A percentile compares a stretch with the other conserved stretches of the same genome.
phyloP scores from a whole-genome alignment of 2,329 filamentous ascomycete genomes.

The Pseudodiploospora longispora region DNA sequence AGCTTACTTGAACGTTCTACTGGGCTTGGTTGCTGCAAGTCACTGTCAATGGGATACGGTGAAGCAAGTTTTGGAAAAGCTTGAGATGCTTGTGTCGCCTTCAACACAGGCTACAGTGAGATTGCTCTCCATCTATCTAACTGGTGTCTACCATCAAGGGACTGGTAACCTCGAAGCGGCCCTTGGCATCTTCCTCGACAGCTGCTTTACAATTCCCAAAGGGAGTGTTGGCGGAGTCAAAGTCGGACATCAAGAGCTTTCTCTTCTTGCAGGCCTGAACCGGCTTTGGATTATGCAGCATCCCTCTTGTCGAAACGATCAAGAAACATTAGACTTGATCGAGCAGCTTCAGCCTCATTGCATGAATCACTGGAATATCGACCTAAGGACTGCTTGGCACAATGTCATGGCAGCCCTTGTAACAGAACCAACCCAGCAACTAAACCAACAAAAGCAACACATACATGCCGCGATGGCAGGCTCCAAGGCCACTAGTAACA shows the following conservation, averaged over 20 bases:
- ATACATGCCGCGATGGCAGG: conserved; percentile 65
- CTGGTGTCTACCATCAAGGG: conserved; percentile 68
- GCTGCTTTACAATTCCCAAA: conserved; percentile 42
- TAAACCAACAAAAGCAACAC: conserved; percentile 70
- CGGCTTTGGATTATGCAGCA: conserved; percentile 65
- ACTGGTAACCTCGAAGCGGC: conserved; percentile 65
- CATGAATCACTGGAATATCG: conserved; percentile 59
- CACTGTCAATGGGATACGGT: conserved; percentile 64
- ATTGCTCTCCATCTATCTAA: conserved; percentile 60
- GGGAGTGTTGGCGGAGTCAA: conserved; percentile 28
- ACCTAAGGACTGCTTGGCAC: conserved; percentile 70
- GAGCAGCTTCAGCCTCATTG: conserved; percentile 61
- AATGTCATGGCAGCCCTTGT: conserved; percentile 63
- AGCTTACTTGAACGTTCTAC: conserved; percentile 63
- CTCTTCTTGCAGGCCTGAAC: conserved; percentile 60
- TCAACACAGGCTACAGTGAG: conserved; percentile 32
- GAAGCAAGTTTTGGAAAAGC: conserved; percentile 44
- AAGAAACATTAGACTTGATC: conserved; percentile 52
- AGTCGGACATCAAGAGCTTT: conserved; percentile 53
- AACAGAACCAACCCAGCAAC: conserved; percentile 53
- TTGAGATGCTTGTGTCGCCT: conserved; percentile 37
- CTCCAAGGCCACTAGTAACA: conserved; percentile 63
- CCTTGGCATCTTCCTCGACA: conserved; percentile 55
- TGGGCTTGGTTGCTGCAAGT: conserved; percentile 61
- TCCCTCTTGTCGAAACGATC: conserved; percentile 46